phyloP scores from a whole-genome alignment of 2,329 filamentous ascomycete species.

The Fusarium pininemorale region DNA sequence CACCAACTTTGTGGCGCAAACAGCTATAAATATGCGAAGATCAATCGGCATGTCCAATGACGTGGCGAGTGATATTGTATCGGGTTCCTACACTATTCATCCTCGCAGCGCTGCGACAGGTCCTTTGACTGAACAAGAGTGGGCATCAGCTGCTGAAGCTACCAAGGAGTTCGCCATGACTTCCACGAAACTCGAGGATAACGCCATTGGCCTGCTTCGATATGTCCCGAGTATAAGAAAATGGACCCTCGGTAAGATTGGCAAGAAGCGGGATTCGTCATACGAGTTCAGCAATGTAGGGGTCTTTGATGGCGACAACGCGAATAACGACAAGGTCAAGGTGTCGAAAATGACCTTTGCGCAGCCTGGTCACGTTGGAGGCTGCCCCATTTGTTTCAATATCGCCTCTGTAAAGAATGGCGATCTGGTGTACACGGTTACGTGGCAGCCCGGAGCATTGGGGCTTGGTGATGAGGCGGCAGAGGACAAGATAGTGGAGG shows the following conservation, averaged over 20 bases:
- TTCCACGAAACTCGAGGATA: slow-evolving; percentile 26
- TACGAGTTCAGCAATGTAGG: slow-evolving; percentile 40
- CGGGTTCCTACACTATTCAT: slow-evolving; percentile 24
- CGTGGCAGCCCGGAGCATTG: slow-evolving; percentile 39
- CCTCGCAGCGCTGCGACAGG: slow-evolving; percentile 1
- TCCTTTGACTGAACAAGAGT: slow-evolving; percentile 30
- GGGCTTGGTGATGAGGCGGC: slow-evolving; percentile 23
- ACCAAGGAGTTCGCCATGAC: slow-evolving; percentile 24
- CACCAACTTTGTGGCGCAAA: slow-evolving; percentile 39
- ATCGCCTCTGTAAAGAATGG: slow-evolving; percentile 31
- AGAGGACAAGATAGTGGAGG: slow-evolving; percentile 32
- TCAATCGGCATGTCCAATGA: slow-evolving; percentile 31
- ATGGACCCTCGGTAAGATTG: slow-evolving; percentile 36
- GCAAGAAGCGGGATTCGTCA: slow-evolving; percentile 33
- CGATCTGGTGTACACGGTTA: slow-evolving; percentile 35
- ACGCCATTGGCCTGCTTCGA: slow-evolving; percentile 32
- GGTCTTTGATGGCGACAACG: slow-evolving; percentile 4
- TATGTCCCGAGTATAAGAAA: slow-evolving; percentile 35
- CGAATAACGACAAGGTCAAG: background rate
- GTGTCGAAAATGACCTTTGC: slow-evolving; percentile 37
- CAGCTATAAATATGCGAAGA: slow-evolving; percentile 37
- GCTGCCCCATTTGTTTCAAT: slow-evolving; percentile 35
- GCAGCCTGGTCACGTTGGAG: slow-evolving; percentile 34
- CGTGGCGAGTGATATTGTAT: slow-evolving; percentile 27
- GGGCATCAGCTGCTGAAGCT: slow-evolving; percentile 20